These are phyloP conservation scores for Clonostachys rhizophaga DNA, from an alignment of 2,329 filamentous ascomycete species.

Conservation along the genomic window DNA sequence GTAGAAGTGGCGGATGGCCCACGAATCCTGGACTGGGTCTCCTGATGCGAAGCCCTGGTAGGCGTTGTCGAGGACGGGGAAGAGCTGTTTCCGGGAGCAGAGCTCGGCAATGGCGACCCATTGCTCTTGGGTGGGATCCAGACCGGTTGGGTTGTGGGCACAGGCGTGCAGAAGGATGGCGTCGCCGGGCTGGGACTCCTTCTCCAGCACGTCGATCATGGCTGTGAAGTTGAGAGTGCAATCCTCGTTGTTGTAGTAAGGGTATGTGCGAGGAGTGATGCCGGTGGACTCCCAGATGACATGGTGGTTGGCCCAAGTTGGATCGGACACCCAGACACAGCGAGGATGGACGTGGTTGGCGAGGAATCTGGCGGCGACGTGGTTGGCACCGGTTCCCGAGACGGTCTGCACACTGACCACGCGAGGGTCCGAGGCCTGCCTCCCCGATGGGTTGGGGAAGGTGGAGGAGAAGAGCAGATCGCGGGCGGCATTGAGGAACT, in stretches of 20 bases:
- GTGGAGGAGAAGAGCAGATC: conserved; percentile 10
- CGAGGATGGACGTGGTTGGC: conserved; percentile 9
- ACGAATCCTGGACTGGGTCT: conserved; percentile 22
- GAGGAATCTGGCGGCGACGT: conserved; percentile 18
- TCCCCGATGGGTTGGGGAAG: conserved; percentile 11
- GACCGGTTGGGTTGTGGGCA: conserved; percentile 30
- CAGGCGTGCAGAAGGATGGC: conserved; percentile 29
- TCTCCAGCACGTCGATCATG: conserved; percentile 15
- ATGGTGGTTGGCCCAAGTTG: conserved; percentile 44
- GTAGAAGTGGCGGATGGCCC: conserved; percentile 22
- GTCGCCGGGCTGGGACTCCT: conserved; percentile 15
- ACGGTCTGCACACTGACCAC: conserved; percentile 24
- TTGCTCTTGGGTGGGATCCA: conserved; percentile 23
- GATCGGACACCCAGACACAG: conserved; percentile 18
- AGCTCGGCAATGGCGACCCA: conserved; percentile 23
- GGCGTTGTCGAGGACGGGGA: conserved; percentile 28
- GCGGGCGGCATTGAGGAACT: conserved; percentile 44
- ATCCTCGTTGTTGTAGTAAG: conserved; percentile 20
- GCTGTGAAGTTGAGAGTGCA: conserved; percentile 19
- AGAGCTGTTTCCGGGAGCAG: conserved; percentile 16
- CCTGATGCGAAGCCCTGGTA: conserved; percentile 32
- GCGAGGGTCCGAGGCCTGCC: conserved; percentile 3
- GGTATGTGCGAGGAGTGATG: conserved; percentile 10
- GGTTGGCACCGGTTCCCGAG: conserved; percentile 27
- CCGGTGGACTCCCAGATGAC: conserved; percentile 18